Evolutionary conservation across 2,329 filamentous ascomycete genomes (phyloP), one percentile per base, ranked within the genome.

Genomic region (Stagonosporopsis cucurbitacearum): DNA sequence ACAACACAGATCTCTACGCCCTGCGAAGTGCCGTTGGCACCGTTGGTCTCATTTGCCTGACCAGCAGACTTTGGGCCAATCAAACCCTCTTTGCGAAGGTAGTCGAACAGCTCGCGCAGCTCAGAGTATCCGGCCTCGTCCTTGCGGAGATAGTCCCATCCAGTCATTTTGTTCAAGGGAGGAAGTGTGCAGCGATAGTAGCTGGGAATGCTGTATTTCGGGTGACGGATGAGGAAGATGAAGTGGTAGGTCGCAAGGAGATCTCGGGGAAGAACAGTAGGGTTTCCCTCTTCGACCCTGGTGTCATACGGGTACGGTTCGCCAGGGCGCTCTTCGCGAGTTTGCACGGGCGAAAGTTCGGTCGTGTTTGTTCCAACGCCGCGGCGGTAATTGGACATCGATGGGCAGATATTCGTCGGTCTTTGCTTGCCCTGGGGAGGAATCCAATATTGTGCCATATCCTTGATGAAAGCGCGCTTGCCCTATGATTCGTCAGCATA

Each of bases 391-490:
- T 77, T 76, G 46, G 78, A 71, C 46, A 97, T 82, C n/a, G 92
- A 96, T 2, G 90, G 90, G 9, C 91, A 92, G 57, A 95, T 86
- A 44, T 81, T 81, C 46, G 91, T 85, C 13, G 84, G 81, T 19
- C 53, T 51, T 2, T 37, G 42, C 68, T 89, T 84, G 42, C 83
- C 82, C 60, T 89, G 80, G 3, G 91, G 91, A 5, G 92, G 90
- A 62, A 96, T 82, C 63, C 97, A 82, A 76, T 98, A 98, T 78
- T 97, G 89, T 52, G 90, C 88, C 80, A 98, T 99, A 76, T 98
- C 95, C 78, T 99, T 99, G 84, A 99, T 95, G 80, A 98, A 97
- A 68, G 96, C 81, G 66, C 94, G 90, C 81, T 96, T 96, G 69
- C 88, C 90, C 90, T 96, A 66, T 13, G 9, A 17, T 8, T 42